Evolutionary conservation across 495 filamentous ascomycete species (phyloP).

Genomic region (Parathielavia hyrcaniae): DNA sequence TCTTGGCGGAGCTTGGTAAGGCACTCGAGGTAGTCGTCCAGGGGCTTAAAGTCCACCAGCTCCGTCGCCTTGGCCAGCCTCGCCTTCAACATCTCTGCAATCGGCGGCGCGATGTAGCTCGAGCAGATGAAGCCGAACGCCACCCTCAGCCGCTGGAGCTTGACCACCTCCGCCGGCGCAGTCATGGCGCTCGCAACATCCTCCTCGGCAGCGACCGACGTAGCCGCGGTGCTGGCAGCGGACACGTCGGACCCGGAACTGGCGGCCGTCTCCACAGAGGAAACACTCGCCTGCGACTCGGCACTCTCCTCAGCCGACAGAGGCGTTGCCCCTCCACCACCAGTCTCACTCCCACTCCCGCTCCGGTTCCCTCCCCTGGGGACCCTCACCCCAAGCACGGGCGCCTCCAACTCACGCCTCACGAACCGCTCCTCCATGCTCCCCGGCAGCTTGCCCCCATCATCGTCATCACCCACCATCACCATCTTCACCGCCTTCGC

Average conservation of each 20-base stretch:
- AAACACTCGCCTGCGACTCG: slow-evolving; percentile 38
- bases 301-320: slow-evolving; percentile 20
- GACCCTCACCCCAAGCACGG: slow-evolving; percentile 55
- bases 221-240: slow-evolving; percentile 32
- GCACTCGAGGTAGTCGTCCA: slow-evolving; percentile 60
- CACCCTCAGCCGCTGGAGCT: slow-evolving; percentile 65
- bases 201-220: slow-evolving; percentile 33
- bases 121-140: slow-evolving; percentile 70
- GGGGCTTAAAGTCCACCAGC: slow-evolving; percentile 57
- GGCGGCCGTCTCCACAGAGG: slow-evolving; percentile 34
- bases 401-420: slow-evolving; percentile 63
- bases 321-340: slow-evolving; percentile 23
- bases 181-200: slow-evolving; percentile 41
- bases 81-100: slow-evolving; percentile 46
- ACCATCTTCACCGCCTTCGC: slow-evolving; percentile 66
- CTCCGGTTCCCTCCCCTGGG: slow-evolving; percentile 19
- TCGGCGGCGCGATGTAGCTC: slow-evolving; percentile 55
- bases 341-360: slow-evolving; percentile 29
- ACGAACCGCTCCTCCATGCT: slow-evolving; percentile 88
- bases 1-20: slow-evolving; percentile 61
- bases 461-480: not conserved
- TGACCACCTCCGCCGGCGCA: slow-evolving; percentile 46
- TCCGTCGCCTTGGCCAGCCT: slow-evolving; percentile 39
- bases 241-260: slow-evolving; percentile 33
- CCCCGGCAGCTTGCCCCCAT: slow-evolving; percentile 52